These are phyloP conservation scores for Solanum paucissectum DNA, from an alignment of 257 asterid genomes.

Conservation along the genomic window DNA sequence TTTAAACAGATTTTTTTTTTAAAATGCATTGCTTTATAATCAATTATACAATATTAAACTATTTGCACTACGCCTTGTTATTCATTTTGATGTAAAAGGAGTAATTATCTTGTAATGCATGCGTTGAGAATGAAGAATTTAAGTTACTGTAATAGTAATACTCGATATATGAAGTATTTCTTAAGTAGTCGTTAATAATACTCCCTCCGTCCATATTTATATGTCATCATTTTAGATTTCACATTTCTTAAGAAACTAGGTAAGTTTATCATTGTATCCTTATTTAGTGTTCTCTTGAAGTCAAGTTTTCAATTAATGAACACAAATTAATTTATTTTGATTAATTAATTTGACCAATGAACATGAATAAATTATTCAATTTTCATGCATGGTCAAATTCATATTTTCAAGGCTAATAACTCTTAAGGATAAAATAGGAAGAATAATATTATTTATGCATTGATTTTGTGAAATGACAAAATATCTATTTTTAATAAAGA, in stretches of 20 bases:
- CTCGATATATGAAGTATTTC: neutral
- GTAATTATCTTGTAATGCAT: neutral
- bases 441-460: too few species aligned
- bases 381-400: too few species aligned
- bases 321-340: too few species aligned
- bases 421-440: too few species aligned
- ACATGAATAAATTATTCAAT: too few species aligned
- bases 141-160: neutral
- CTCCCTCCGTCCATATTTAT: fast-evolving
- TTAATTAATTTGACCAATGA: neutral
- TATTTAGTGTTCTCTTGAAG: too few species aligned
- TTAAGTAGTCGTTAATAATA: too few species aligned
- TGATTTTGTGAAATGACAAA: too few species aligned
- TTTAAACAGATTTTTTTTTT: neutral
- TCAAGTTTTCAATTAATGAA: neutral
- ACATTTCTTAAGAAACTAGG: fast-evolving
- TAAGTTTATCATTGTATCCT: fast-evolving
- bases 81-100: neutral
- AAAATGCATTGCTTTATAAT: neutral
- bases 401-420: too few species aligned
- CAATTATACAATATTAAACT: neutral
- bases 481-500: fast-evolving
- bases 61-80: neutral
- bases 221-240: neutral
- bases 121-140: neutral